Evolutionary conservation across 2,329 filamentous ascomycete genomes (phyloP), one percentile per base, ranked within the genome.

Genomic region (Mycosphaerella sp.): DNA sequence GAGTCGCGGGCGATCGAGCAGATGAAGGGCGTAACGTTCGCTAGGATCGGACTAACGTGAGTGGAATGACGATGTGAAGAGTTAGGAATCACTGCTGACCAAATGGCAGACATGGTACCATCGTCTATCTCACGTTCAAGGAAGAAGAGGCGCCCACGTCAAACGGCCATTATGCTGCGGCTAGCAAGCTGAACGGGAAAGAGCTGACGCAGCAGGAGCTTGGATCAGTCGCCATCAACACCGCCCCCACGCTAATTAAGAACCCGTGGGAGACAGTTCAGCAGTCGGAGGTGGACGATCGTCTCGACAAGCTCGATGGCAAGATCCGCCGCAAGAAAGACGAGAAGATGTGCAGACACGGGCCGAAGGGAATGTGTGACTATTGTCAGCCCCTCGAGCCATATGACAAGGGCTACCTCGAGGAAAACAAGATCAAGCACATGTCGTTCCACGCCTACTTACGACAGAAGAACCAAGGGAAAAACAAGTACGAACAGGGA

Each of bases 341-440:
- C 69, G 70, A 74, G 55, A 88, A 87, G 69, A 93, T 98, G 90
- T 98, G 93, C 75, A 85, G 89, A 58, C 93, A 98, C 70, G 92
- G 92, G 1, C 85, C 87, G 48, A 97, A 95, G 73, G 93, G 93
- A 70, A 98, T 98, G 93, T 98, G 93, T 72, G 93, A 98, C 73
- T 95, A 96, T 73, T 98, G 93, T 75, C 95, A 95, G 82, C 95
- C 95, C 0, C 75, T 97, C 48, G 93, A 98, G 67, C 93, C 93
- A 0, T 98, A 95, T 72, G 85, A 95, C 66, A 72, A 86, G n/a
- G 84, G 84, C 53, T 96, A 96, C 65, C 80, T 98, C 14, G 82
- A 83, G 31, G 92, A 98, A 64, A 95, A 92, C 78, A 96, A 96
- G 79, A 96, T 98, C 79, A 98, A 98, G 72, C 95, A 98, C 72